Evolutionary conservation across 2,329 filamentous ascomycete genomes (phyloP).

Genomic region (Rhynchosporium secalis): DNA sequence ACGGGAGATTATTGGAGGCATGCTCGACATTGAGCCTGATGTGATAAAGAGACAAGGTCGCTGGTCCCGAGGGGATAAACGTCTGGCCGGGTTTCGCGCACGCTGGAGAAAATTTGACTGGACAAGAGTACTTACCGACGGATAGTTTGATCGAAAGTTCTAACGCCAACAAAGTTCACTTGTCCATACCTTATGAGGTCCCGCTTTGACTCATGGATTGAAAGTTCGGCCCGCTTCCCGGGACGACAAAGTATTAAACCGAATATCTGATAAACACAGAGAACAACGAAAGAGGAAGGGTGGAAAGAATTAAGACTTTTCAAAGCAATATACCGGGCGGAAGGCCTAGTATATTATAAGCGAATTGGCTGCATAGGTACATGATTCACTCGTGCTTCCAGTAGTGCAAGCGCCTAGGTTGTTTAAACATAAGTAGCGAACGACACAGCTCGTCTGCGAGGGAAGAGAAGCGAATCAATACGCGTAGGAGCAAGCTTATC

Average conservation of each 20-base stretch:
- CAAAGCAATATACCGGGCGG: background rate
- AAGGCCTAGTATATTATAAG: background rate
- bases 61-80: conserved; percentile 66
- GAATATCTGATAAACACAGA: background rate
- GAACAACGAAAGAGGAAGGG: too few relatives aligned
- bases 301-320: too few relatives aligned
- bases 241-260: background rate
- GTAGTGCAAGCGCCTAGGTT: background rate
- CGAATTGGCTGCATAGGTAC: background rate
- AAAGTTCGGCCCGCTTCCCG: conserved; percentile 1
- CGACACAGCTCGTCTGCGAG: background rate
- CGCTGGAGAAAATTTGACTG: conserved; percentile 94
- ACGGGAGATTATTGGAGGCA: conserved; percentile 86
- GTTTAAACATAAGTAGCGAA: background rate
- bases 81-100: conserved; percentile 78
- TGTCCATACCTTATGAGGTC: background rate
- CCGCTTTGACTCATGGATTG: background rate
- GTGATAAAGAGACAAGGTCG: conserved; percentile 87
- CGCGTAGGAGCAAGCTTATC: background rate
- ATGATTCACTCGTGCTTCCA: background rate
- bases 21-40: conserved; percentile 80
- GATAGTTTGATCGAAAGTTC: conserved; percentile 19
- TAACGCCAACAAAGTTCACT: background rate
- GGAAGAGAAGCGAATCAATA: background rate
- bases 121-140: conserved; percentile 56